phyloP scores from a whole-genome alignment of 2,329 filamentous ascomycete genomes.

The Cercospora sesami region DNA sequence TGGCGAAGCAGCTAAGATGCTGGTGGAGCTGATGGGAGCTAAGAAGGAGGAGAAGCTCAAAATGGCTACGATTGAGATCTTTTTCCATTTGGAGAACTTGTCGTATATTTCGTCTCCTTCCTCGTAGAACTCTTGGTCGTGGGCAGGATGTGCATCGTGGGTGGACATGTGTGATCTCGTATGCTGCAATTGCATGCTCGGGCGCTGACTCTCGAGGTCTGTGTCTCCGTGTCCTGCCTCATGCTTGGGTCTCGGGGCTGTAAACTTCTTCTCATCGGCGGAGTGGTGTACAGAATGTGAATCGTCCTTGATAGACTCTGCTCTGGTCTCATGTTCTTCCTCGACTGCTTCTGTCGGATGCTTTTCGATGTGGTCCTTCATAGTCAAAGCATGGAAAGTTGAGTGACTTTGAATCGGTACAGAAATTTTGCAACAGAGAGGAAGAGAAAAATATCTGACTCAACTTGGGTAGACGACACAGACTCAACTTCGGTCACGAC shows the following conservation, averaged over 20 bases:
- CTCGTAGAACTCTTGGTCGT: constrained; percentile 41
- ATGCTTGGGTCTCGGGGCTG: constrained; percentile 8
- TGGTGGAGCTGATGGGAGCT: constrained; percentile 72
- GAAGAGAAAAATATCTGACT: constrained; percentile 6
- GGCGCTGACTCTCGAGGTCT: constrained; percentile 23
- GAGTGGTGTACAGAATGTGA: constrained; percentile 13
- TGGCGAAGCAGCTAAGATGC: constrained; percentile 70
- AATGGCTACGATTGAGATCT: constrained; percentile 66
- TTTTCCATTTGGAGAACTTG: constrained; percentile 61
- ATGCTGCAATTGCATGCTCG: constrained; percentile 34
- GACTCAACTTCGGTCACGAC: background rate
- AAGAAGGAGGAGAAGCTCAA: constrained; percentile 75
- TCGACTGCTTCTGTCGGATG: constrained; percentile 24
- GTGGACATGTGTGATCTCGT: constrained; percentile 35
- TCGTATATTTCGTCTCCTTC: constrained; percentile 61
- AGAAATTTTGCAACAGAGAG: background rate
- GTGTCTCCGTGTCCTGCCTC: constrained; percentile 9
- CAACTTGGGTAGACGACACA: background rate
- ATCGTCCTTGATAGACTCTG: constrained; percentile 16
- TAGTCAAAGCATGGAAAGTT: background rate
- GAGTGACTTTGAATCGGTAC: background rate
- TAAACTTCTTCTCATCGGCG: background rate
- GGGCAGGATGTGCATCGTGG: constrained; percentile 33
- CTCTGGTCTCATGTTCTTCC: constrained; percentile 18
- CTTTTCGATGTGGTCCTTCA: constrained; percentile 12